These are phyloP conservation scores for Wickerhamomyces canadensis DNA, from an alignment of 805 yeast species.

Conservation along the genomic window DNA sequence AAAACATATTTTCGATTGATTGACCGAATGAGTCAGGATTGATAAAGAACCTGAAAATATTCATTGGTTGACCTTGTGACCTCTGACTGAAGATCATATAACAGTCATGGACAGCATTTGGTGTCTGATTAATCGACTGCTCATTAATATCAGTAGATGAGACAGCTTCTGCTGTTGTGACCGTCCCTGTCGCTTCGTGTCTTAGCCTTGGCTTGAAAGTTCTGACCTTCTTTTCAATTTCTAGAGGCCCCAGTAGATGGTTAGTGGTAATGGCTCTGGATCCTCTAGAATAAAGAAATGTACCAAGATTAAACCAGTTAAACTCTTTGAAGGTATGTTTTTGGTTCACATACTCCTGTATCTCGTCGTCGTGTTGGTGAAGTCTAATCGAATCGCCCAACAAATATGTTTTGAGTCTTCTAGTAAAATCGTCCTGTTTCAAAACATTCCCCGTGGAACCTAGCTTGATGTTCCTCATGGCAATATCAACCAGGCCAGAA, in stretches of 20 bases:
- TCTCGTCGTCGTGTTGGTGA: constrained; percentile 20
- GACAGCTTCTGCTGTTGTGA: constrained; percentile 51
- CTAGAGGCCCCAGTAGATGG: constrained; percentile 68
- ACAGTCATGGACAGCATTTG: constrained; percentile 54
- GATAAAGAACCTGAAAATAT: constrained; percentile 60
- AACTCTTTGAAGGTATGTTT: constrained; percentile 36
- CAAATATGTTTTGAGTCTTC: constrained; percentile 33
- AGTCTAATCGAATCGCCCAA: constrained; percentile 25
- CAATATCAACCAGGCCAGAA: constrained; percentile 57
- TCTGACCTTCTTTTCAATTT: constrained; percentile 46
- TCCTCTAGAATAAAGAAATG: constrained; percentile 41
- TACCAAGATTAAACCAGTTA: constrained; percentile 59
- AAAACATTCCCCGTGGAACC: constrained; percentile 51
- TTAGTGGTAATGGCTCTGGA: constrained; percentile 45
- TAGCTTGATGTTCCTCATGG: constrained; percentile 54
- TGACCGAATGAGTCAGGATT: constrained; percentile 75
- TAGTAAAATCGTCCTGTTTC: constrained; percentile 41
- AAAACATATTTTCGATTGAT: constrained; percentile 80
- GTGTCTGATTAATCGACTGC: constrained; percentile 53
- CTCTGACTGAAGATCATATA: constrained; percentile 35
- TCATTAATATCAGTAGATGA: constrained; percentile 44
- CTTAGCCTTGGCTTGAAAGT: constrained; percentile 30
- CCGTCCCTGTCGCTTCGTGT: constrained; percentile 36
- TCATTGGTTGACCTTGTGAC: constrained; percentile 36
- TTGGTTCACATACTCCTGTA: constrained; percentile 19